Conservation (phyloP, 176 grass and related monocot genomes). For the Alloteropsis semialata region DNA sequence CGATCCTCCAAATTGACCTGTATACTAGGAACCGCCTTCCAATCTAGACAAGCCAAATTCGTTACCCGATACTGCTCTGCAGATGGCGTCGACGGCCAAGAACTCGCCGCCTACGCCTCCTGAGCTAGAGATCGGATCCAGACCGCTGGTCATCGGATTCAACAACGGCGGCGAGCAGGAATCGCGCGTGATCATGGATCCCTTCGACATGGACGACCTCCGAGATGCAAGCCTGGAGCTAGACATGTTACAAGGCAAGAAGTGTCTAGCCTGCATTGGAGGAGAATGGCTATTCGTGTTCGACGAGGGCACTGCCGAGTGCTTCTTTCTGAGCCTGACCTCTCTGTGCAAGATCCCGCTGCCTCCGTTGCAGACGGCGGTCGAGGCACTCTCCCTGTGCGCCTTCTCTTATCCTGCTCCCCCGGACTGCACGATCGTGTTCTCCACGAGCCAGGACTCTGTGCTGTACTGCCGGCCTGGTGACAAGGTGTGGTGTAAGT, state of each 20-base stretch:
- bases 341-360: background rate
- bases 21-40: too few species aligned
- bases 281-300: slow-evolving; percentile 22
- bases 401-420: slow-evolving; percentile 2
- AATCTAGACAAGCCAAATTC: too few species aligned
- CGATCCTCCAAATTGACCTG: too few species aligned
- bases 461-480: background rate
- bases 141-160: background rate
- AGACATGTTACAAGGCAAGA: background rate
- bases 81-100: background rate
- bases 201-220: background rate
- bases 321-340: slow-evolving; percentile 10
- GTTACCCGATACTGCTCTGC: background rate
- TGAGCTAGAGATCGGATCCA: background rate
- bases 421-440: slow-evolving; percentile 4
- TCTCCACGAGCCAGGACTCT: background rate
- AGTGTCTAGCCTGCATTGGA: background rate
- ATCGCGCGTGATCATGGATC: background rate
- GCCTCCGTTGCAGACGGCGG: background rate
- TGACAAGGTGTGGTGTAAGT: background rate
- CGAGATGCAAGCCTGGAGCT: background rate
- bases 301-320: background rate
- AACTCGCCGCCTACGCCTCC: background rate
- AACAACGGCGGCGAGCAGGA: background rate
- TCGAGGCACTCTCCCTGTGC: background rate